Evolutionary conservation across 371 early-diverging fungal genomes (phyloP).

Genomic region (Lichtheimia corymbifera): DNA sequence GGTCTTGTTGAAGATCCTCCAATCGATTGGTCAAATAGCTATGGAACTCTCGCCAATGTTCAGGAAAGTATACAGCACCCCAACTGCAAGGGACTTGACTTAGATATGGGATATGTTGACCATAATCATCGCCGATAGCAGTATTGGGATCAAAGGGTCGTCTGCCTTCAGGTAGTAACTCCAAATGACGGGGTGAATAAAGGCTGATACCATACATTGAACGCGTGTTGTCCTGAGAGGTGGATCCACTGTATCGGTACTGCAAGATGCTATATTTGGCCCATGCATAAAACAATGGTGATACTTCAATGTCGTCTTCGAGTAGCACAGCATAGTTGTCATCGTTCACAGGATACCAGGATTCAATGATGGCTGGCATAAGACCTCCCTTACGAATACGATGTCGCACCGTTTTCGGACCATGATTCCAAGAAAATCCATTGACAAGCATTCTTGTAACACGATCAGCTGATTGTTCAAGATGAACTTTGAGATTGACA

Average conservation of each 20-base stretch:
- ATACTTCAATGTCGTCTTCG: slow-evolving; percentile 71
- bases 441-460: slow-evolving; percentile 51
- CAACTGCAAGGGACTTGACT: slow-evolving; percentile 66
- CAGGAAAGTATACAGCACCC: slow-evolving; percentile 73
- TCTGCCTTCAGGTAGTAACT: slow-evolving; percentile 53
- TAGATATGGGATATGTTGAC: slow-evolving; percentile 50
- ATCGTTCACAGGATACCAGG: slow-evolving; percentile 61
- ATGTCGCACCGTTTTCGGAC: slow-evolving; percentile 54
- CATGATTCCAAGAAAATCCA: slow-evolving; percentile 51
- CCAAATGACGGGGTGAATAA: slow-evolving; percentile 61
- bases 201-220: slow-evolving; percentile 61
- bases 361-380: slow-evolving; percentile 66
- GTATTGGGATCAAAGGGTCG: slow-evolving; percentile 38
- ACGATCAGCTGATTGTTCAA: slow-evolving; percentile 60
- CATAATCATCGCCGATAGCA: slow-evolving; percentile 32
- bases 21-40: slow-evolving; percentile 52
- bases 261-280: slow-evolving; percentile 59
- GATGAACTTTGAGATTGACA: slow-evolving; percentile 52
- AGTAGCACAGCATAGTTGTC: slow-evolving; percentile 64
- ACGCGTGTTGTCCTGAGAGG: slow-evolving; percentile 19
- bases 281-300: slow-evolving; percentile 65
- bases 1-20: slow-evolving; percentile 45
- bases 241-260: slow-evolving; percentile 53
- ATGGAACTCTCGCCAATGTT: slow-evolving; percentile 69
- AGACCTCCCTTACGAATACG: slow-evolving; percentile 64